Conservation (phyloP, 257 asterid species). For the Nemophila menziesii region DNA sequence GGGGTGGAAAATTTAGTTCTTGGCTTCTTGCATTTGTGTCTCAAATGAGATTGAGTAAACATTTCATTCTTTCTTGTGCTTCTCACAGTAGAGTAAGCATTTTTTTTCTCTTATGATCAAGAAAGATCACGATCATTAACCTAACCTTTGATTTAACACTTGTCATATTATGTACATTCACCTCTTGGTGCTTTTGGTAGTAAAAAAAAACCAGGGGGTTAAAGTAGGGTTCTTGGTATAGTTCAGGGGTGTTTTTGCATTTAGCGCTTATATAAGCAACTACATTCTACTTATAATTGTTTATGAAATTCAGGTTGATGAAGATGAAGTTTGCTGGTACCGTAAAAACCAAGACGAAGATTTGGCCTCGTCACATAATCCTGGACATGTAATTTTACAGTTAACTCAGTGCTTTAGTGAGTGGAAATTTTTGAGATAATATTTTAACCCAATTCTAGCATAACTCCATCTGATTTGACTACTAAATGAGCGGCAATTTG, state of each 20-base stretch:
- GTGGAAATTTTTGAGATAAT: slow-evolving; percentile 27
- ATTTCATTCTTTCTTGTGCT: slow-evolving; percentile 69
- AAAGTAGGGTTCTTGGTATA: too few species aligned
- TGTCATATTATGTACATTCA: too few species aligned
- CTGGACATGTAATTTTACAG: slow-evolving; percentile 69
- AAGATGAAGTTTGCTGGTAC: slow-evolving; percentile 53
- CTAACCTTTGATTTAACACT: too few species aligned
- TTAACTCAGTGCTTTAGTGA: slow-evolving; percentile 80
- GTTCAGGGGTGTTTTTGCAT: not conserved
- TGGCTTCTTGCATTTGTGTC: slow-evolving; percentile 18
- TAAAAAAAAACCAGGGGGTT: too few species aligned
- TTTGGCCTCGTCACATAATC: slow-evolving; percentile 38
- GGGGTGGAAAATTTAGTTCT: slow-evolving; percentile 21
- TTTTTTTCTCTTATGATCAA: not conserved
- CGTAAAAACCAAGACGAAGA: slow-evolving; percentile 44
- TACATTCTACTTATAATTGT: slow-evolving; percentile 20
- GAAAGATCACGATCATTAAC: not conserved
- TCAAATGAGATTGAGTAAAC: slow-evolving; percentile 60
- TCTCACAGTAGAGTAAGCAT: slow-evolving; percentile 52
- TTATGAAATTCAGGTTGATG: slow-evolving; percentile 59
- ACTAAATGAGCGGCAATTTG: too few species aligned
- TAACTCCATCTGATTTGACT: not conserved
- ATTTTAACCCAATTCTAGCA: slow-evolving; percentile 9
- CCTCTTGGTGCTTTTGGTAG: too few species aligned
- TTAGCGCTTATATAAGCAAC: too few species aligned